Evolutionary conservation across 139 green algal genomes (phyloP), one percentile per base, ranked within the genome.

Genomic region (Picochlorum sp.): DNA sequence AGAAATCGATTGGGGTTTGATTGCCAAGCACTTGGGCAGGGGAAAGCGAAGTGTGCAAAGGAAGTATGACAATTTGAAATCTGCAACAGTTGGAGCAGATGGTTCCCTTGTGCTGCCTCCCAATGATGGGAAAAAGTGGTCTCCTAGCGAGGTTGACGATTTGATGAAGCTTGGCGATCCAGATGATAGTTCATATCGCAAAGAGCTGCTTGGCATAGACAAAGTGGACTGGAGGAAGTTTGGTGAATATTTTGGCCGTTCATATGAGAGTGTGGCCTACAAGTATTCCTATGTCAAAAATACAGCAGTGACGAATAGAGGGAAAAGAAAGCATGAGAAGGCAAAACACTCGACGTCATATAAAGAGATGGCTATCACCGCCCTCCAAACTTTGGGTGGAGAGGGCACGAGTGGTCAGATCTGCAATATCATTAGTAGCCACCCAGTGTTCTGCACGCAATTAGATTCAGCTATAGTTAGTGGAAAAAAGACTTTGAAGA

Each of bases 101-200:
- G 60, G 34, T 44, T 24, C 34, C n/a, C 16, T 66, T 21, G 60
- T 55, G 7, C 59, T 78, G 38, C 71, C 71, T 9, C 24, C 34
- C 38, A 78, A 78, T 38, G 71, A 78, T 37, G 71, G 71, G 21
- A 73, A 78, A 49, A 78, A 78, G 65, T 78, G 71, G 71, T 61
- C 41, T 31, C 37, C 57, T 15, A 67, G 74, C 51, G 71, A 78
- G 60, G 60, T 74, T 34, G 21, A 30, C 30, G 71, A 78, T 44
- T 65, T 78, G 49, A 31, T 67, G 50, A 47, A 30, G 45, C 66
- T 78, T n/a, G 66, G 66, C 3, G 71, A 78, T 54, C 47, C 47
- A 54, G 23, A 59, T 37, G 71, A 78, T 58, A 20, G 49, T 18
- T 44, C 49, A 14, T 78, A 78, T 47, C 44, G 54, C 2, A 47